Evolutionary conservation across 139 green algal genomes (phyloP).

Genomic region (Micractinium conductrix): DNA sequence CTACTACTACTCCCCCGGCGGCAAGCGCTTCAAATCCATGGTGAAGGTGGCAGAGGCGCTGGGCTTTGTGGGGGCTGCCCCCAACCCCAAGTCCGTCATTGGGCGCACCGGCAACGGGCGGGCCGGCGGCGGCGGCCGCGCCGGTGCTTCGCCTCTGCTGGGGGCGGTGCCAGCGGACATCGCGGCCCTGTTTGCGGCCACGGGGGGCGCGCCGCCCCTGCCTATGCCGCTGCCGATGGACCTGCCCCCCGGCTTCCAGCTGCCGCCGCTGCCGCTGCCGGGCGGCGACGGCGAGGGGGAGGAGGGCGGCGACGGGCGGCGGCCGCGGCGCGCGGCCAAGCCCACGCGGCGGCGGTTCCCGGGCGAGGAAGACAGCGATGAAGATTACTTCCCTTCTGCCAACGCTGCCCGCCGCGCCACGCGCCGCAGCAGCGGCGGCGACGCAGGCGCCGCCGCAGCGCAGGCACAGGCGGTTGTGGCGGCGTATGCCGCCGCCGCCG

Average conservation of each 20-base stretch:
- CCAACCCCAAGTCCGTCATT: not conserved
- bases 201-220: not conserved
- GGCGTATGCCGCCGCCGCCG: not conserved
- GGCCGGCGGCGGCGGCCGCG: not conserved
- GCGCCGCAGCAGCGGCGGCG: not conserved
- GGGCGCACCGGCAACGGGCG: not conserved
- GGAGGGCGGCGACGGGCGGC: not conserved
- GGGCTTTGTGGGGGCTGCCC: slow-evolving; percentile 1
- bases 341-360: not conserved
- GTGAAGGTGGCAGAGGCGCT: slow-evolving; percentile 39
- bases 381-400: slow-evolving; percentile 12
- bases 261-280: slow-evolving; percentile 1
- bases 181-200: slow-evolving; percentile 22
- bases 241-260: too few relatives aligned
- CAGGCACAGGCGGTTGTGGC: not conserved
- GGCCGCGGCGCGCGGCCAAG: slow-evolving; percentile 13
- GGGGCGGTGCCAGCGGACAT: not conserved
- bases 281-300: not conserved
- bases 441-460: not conserved
- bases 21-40: slow-evolving; percentile 45
- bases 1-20: slow-evolving; percentile 43
- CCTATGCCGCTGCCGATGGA: slow-evolving; percentile 12
- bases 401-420: not conserved
- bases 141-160: not conserved
- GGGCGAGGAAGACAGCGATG: not conserved